A percentile compares a stretch with the other conserved stretches of the same genome.
Evolutionary conservation across 495 filamentous ascomycete species (phyloP).

Genomic region (Lophiotrema nucula): DNA sequence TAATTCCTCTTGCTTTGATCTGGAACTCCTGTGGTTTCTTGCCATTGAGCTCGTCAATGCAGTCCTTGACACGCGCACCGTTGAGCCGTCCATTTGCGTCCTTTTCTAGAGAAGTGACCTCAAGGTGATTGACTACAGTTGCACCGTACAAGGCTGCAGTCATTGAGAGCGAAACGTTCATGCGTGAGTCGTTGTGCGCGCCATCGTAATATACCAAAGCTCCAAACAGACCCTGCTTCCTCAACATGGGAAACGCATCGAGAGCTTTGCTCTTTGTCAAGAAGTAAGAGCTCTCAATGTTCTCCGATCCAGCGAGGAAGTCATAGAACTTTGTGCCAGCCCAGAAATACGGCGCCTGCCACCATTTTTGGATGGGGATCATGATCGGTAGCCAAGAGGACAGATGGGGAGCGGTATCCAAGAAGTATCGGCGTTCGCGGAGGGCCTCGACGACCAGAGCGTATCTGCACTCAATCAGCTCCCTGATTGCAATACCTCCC

Average conservation of each 20-base stretch:
- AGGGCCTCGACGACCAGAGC: constrained; percentile 90
- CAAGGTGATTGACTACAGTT: constrained; percentile 89
- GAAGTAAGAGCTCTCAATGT: constrained; percentile 97
- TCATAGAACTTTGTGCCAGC: constrained; percentile 94
- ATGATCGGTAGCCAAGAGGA: constrained; percentile 96
- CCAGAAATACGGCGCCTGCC: constrained; percentile 98
- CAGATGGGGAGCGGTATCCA: constrained; percentile 93
- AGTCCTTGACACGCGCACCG: constrained; percentile 76
- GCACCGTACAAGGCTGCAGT: constrained; percentile 91
- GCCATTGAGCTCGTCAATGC: constrained; percentile 61
- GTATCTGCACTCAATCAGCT: constrained; percentile 54
- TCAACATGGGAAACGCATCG: constrained; percentile 97
- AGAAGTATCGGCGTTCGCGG: constrained; percentile 91
- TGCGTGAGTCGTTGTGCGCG: constrained; percentile 95
- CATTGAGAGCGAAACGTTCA: constrained; percentile 96
- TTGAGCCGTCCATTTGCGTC: constrained; percentile 73
- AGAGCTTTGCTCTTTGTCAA: constrained; percentile 90
- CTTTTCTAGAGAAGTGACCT: constrained; percentile 82
- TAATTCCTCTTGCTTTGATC: constrained; percentile 80
- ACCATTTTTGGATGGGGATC: constrained; percentile 94
- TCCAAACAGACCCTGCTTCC: constrained; percentile 77
- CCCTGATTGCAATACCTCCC: not conserved
- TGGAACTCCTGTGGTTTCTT: constrained; percentile 60
- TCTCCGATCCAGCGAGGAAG: constrained; percentile 89
- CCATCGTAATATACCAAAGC: constrained; percentile 98